phyloP scores from a whole-genome alignment of 1,284 basidiomycete species.

The Puccinia horiana region DNA sequence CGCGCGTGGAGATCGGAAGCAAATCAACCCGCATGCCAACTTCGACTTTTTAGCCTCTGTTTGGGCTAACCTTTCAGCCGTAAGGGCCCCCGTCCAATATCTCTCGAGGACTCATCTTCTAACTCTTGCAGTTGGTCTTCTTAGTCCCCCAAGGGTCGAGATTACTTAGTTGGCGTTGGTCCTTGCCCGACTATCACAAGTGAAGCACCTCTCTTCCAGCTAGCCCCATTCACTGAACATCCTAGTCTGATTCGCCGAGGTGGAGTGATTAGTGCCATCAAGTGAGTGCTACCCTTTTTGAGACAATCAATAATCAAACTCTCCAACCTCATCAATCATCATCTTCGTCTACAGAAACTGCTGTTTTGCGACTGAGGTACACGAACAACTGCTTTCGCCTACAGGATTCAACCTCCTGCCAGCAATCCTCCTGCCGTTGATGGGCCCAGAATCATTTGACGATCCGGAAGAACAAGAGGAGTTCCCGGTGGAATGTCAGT shows the following conservation, averaged over 20 bases:
- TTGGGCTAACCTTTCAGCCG: conserved; percentile 82
- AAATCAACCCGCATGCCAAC: conserved; percentile 58
- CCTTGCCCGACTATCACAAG: conserved; percentile 59
- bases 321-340: not conserved
- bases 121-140: not conserved
- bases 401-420: conserved; percentile 68
- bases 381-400: conserved; percentile 68
- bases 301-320: not conserved
- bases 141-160: conserved; percentile 69
- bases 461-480: conserved; percentile 77
- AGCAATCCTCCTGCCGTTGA: conserved; percentile 82
- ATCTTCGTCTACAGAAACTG: conserved; percentile 67
- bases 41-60: conserved; percentile 86
- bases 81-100: conserved; percentile 59
- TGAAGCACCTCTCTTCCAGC: conserved; percentile 78
- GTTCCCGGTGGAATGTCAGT: conserved; percentile 79
- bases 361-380: conserved; percentile 69
- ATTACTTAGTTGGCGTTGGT: conserved; percentile 70
- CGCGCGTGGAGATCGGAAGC: conserved; percentile 66
- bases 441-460: conserved; percentile 71
- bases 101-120: not conserved
- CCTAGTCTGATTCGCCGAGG: conserved; percentile 78
- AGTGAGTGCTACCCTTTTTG: conserved; percentile 63
- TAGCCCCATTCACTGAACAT: conserved; percentile 85
- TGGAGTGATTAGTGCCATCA: conserved; percentile 80